Evolutionary conservation across 305 asterid genomes (phyloP).

Genomic region (Fraxinus paxiana): DNA sequence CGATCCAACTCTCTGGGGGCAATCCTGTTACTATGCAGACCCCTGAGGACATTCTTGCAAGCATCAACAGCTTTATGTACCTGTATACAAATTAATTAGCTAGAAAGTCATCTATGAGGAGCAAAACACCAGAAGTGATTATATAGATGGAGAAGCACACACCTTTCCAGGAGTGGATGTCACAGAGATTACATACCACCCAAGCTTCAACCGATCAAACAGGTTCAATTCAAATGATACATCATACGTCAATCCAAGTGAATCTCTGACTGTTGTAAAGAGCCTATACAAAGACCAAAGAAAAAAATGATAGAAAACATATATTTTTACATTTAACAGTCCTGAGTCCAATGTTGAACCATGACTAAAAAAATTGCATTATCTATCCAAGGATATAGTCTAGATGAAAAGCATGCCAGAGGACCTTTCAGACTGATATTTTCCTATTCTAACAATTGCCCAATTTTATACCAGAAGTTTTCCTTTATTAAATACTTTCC

Average conservation of each 20-base stretch:
- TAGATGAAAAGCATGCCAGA: background rate
- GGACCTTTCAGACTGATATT: background rate
- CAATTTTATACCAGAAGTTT: background rate
- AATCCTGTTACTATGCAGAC: slow-evolving; percentile 67
- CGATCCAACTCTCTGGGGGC: slow-evolving; percentile 93
- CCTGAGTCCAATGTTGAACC: background rate
- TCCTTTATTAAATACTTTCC: background rate
- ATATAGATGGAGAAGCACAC: slow-evolving; percentile 17
- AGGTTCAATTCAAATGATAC: slow-evolving; percentile 95
- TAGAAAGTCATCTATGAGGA: slow-evolving; percentile 11
- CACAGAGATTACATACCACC: slow-evolving; percentile 95
- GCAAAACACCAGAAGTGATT: slow-evolving; percentile 11
- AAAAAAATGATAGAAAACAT: background rate
- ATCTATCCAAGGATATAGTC: background rate
- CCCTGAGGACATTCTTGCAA: slow-evolving; percentile 94
- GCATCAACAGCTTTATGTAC: slow-evolving; percentile 99
- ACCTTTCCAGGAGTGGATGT: slow-evolving; percentile 99
- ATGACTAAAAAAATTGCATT: background rate
- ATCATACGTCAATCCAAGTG: slow-evolving; percentile 94
- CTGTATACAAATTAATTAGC: slow-evolving; percentile 37
- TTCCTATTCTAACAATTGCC: background rate
- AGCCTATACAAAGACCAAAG: slow-evolving; percentile 48
- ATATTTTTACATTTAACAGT: slow-evolving; percentile 10
- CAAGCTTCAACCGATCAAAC: slow-evolving; percentile 88
- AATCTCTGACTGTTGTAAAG: slow-evolving; percentile 93